Evolutionary conservation across 441 rosid species (phyloP).

Genomic region (Isatis lusitanica): DNA sequence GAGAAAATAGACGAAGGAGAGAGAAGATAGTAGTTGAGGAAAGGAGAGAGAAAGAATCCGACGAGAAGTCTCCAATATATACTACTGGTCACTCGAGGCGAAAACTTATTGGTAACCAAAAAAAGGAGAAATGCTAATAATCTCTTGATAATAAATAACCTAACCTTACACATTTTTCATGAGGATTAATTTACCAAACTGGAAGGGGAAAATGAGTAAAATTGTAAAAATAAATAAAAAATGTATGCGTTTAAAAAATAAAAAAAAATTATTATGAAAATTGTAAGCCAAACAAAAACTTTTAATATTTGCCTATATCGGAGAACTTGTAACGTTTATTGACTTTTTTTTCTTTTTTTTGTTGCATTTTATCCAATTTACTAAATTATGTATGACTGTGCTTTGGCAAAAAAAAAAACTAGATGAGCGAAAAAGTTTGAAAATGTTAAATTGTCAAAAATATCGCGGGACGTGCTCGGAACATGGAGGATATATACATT

Average conservation of each 20-base stretch:
- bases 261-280: neutral
- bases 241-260: neutral
- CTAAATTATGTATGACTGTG: no score
- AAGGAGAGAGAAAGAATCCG: slow-evolving; percentile 18
- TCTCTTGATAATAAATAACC: neutral
- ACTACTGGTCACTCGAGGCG: slow-evolving; percentile 23
- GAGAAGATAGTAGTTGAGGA: slow-evolving; percentile 14
- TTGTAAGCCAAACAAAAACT: neutral
- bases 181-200: neutral
- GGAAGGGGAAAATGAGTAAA: neutral
- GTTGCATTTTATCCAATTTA: neutral
- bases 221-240: neutral
- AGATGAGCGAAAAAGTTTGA: neutral
- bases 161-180: neutral
- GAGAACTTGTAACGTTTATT: neutral
- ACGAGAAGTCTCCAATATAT: slow-evolving; percentile 8
- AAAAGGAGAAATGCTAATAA: slow-evolving; percentile 1
- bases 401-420: no score
- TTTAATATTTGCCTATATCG: neutral
- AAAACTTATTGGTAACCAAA: neutral
- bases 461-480: neutral
- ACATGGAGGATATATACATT: neutral
- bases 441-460: neutral
- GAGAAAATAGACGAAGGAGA: neutral
- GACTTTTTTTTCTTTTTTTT: no score